These are phyloP conservation scores for Apiotrichum veenhuisii DNA, from an alignment of 1,284 basidiomycete species.

Conservation along the genomic window DNA sequence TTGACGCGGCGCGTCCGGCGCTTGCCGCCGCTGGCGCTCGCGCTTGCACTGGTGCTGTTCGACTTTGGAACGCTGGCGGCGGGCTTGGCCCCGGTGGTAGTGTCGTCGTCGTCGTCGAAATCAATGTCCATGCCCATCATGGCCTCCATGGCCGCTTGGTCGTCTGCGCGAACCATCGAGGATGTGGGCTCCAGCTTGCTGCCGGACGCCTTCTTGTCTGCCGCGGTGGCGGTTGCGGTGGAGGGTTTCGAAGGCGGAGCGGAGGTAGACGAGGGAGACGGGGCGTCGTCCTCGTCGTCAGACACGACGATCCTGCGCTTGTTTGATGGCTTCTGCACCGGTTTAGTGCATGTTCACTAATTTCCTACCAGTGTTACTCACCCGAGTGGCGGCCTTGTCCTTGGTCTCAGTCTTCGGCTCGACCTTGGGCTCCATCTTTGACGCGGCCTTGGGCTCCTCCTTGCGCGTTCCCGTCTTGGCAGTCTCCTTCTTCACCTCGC, in stretches of 20 bases:
- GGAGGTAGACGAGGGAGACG: no score
- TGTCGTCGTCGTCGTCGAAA: conserved; percentile 15
- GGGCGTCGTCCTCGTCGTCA: conserved; percentile 32
- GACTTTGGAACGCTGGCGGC: conserved; percentile 3
- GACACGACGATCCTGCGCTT: conserved; percentile 34
- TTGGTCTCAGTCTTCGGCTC: conserved; percentile 1
- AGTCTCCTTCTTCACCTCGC: background rate
- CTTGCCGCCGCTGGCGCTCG: conserved; percentile 3
- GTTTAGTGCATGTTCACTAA: background rate
- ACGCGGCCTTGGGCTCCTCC: background rate
- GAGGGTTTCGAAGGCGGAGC: conserved; percentile 3
- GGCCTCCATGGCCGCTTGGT: conserved; percentile 44
- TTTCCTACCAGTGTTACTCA: background rate
- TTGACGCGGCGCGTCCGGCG: conserved; percentile 32
- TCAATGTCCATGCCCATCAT: conserved; percentile 46
- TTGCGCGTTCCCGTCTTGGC: background rate
- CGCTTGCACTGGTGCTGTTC: no score
- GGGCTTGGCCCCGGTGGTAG: background rate
- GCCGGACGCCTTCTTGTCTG: background rate
- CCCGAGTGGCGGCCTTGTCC: background rate
- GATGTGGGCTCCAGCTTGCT: conserved; percentile 29
- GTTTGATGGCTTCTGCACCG: conserved; percentile 8
- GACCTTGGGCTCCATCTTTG: background rate
- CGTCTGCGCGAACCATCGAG: conserved; percentile 35
- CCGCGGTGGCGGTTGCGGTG: background rate